A percentile compares a stretch with the other conserved stretches of the same genome.
phyloP scores from a whole-genome alignment of 1,284 basidiomycete species.

The Trametes pubescens region DNA sequence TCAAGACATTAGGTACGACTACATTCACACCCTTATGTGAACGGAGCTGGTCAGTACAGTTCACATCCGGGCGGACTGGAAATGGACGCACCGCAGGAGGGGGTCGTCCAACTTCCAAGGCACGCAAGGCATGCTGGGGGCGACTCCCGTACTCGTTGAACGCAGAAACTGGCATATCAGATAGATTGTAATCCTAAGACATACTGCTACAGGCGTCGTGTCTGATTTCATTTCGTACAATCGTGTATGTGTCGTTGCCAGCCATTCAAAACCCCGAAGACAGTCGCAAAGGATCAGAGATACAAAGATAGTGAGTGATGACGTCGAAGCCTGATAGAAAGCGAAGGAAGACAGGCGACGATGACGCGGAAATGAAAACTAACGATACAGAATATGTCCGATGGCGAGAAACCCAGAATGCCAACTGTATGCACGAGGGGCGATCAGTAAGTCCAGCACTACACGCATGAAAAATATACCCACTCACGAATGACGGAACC shows the following conservation, averaged over 20 bases:
- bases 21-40: no score
- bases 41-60: no score
- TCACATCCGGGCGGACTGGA: no score
- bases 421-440: neutral
- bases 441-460: neutral
- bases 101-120: no score
- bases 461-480: neutral
- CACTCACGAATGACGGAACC: neutral
- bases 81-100: no score
- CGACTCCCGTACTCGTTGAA: neutral
- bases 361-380: constrained; percentile 2
- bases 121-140: neutral
- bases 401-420: neutral
- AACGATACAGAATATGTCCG: constrained; percentile 17
- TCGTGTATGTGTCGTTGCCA: constrained; percentile 25
- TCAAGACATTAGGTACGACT: constrained; percentile 2
- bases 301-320: constrained; percentile 1
- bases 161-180: neutral
- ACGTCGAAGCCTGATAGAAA: constrained; percentile 20
- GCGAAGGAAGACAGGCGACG: constrained; percentile 15
- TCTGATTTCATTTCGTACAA: constrained; percentile 27
- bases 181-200: constrained; percentile 30
- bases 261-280: constrained; percentile 9
- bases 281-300: constrained; percentile 7
- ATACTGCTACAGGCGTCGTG: constrained; percentile 20